Base-by-base conservation (phyloP, 495 filamentous ascomycete genomes). In the Penicillium psychrofluorescens region DNA sequence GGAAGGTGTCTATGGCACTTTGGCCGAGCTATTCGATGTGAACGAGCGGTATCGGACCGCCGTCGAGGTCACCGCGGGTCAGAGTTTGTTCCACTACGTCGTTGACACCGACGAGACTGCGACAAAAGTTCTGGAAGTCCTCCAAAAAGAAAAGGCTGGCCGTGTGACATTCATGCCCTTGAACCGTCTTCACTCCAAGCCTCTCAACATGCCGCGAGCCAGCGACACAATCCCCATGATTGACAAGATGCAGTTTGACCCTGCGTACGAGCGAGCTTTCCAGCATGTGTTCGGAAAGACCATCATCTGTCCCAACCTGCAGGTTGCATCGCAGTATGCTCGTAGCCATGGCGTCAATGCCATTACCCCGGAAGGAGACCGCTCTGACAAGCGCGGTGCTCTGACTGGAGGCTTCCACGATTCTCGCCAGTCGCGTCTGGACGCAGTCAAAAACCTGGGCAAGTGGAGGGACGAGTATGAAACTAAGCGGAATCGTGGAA, bases 141-240 rank as follows among this genome's bases (percentile, higher is more conserved):
- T 99, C 14, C 80, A 89, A 56, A 86, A 85, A 41, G 79, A 83
- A 43, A 83, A 78, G 44, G 79, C 84, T 12, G 92, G 92, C n/a
- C 80, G 92, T 53, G 75, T 97, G 27, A 97, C 94, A 1, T 96
- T 95, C 53, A 89, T 99, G 80, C 92, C 92, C 1, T 71, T 99
- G 8, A 90, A 88, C 41, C 81, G 86, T 14, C 67, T 97, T 32
- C 77, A 77, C 34, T 75, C 81, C 2, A 80, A 76, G 46, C 69
- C 77, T 5, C 60, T 74, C 15, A 90, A 90, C 46, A 77, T 95
- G 52, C 94, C 92, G 6, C 82, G 84, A 38, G 85, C 90, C 2
- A 84, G 80, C 38, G 94, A 97, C 64, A 90, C 88, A 6, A 75
- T 91, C 22, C 85, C 87, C 4, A 80, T 97, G 67, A 78, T 96